Percentiles rank a stretch among this genome's conserved stretches.
phyloP scores from a whole-genome alignment of 208 protist genomes.

The Sergeia podlipaevii region DNA sequence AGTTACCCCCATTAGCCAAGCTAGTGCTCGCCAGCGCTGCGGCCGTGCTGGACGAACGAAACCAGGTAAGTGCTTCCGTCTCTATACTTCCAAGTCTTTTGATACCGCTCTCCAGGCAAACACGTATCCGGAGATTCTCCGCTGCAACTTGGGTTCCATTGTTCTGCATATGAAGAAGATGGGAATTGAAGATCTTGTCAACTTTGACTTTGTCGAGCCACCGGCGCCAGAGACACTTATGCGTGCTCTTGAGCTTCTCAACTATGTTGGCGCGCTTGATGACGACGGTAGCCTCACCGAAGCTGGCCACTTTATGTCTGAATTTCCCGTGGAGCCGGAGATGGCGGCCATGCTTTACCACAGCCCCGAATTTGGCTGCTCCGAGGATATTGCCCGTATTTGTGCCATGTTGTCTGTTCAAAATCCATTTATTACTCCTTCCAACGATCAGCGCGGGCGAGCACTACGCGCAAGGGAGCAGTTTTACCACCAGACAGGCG shows the following conservation, averaged over 20 bases:
- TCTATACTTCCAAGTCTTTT: conserved; percentile 96
- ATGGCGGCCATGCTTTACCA: conserved; percentile 97
- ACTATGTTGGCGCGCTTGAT: conserved; percentile 96
- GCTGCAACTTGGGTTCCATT: conserved; percentile 96
- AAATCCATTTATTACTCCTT: conserved; percentile 68
- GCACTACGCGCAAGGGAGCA: conserved; percentile 88
- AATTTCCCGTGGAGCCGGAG: conserved; percentile 98
- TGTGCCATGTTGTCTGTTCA: conserved; percentile 95
- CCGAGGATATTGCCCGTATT: conserved; percentile 96
- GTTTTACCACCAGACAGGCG: conserved; percentile 95
- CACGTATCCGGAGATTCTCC: conserved; percentile 97
- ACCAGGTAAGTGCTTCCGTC: conserved; percentile 97
- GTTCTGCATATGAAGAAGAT: conserved; percentile 98
- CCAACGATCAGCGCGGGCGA: conserved; percentile 70
- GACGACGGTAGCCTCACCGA: conserved; percentile 97
- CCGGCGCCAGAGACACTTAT: conserved; percentile 95
- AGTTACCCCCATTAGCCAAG: conserved; percentile 97
- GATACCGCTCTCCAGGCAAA: conserved; percentile 91
- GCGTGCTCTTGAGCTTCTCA: conserved; percentile 93
- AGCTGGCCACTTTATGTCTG: conserved; percentile 94
- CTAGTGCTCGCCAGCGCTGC: conserved; percentile 94
- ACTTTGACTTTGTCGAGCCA: conserved; percentile 99
- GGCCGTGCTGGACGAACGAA: conserved; percentile 94
- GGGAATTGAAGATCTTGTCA: conserved; percentile 97
- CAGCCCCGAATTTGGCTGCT: conserved; percentile 92